Evolutionary conservation across 768 basidiomycete genomes (phyloP).

Genomic region (Podaxis mareebaensis): DNA sequence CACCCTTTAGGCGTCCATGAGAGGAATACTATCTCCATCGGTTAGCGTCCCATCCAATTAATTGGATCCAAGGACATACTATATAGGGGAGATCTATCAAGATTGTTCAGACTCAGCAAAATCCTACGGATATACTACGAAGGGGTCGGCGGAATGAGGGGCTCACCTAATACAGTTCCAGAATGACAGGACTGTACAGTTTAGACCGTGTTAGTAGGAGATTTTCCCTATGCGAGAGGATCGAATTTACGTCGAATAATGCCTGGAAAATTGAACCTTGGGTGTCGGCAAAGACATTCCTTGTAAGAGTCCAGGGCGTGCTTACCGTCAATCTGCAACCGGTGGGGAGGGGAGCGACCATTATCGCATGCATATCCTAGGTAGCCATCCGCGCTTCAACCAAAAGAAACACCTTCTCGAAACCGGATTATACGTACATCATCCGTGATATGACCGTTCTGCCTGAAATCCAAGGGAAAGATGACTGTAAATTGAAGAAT

Average conservation of each 20-base stretch:
- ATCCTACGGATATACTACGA: neutral
- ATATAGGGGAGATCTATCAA: constrained; percentile 48
- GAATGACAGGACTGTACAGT: constrained; percentile 49
- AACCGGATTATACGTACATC: constrained; percentile 37
- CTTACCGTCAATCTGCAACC: constrained; percentile 56
- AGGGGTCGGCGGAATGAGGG: neutral
- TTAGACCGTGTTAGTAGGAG: neutral
- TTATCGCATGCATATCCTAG: constrained; percentile 51
- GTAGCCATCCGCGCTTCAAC: neutral
- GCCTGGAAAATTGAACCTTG: constrained; percentile 31
- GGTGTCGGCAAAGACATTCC: neutral
- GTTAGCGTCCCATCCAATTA: neutral
- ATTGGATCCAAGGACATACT: constrained; percentile 29
- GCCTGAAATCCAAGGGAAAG: constrained; percentile 85
- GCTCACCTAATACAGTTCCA: constrained; percentile 51
- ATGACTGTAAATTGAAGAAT: constrained; percentile 53
- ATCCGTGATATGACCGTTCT: constrained; percentile 75
- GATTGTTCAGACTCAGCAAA: neutral
- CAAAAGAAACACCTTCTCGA: neutral
- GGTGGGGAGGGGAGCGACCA: constrained; percentile 45
- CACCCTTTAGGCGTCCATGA: constrained; percentile 53
- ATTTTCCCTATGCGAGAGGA: neutral
- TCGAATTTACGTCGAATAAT: constrained; percentile 47
- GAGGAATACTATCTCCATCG: constrained; percentile 50
- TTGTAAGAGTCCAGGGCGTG: neutral